Conservation (phyloP, 345 rosid species). For the Boechera retrofracta region DNA sequence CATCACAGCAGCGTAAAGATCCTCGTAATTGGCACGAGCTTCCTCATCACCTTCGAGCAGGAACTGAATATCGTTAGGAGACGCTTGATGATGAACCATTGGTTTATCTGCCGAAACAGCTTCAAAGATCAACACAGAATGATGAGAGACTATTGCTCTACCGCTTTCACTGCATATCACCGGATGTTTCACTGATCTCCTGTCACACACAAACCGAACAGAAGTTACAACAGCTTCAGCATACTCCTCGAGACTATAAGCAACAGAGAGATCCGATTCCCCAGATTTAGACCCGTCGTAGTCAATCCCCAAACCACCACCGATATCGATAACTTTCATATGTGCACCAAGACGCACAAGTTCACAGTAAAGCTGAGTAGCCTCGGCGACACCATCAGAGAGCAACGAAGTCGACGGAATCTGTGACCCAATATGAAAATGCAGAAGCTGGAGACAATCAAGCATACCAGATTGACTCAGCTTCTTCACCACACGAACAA, state of each 20-base stretch:
- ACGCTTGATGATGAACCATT: slow-evolving; percentile 39
- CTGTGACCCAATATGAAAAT: slow-evolving; percentile 96
- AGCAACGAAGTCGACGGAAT: slow-evolving; percentile 80
- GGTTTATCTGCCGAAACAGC: slow-evolving; percentile 58
- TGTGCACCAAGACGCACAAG: slow-evolving; percentile 87
- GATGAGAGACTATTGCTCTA: slow-evolving; percentile 94
- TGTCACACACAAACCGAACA: slow-evolving; percentile 66
- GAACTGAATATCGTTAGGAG: slow-evolving; percentile 54
- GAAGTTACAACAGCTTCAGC: slow-evolving; percentile 83
- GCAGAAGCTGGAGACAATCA: slow-evolving; percentile 80
- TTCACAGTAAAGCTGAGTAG: slow-evolving; percentile 92
- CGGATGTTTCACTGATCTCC: slow-evolving; percentile 81
- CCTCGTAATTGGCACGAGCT: slow-evolving; percentile 60
- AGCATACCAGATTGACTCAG: slow-evolving; percentile 75
- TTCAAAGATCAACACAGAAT: slow-evolving; percentile 81
- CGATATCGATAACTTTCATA: slow-evolving; percentile 82
- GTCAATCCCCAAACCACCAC: slow-evolving; percentile 95
- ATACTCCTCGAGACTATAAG: slow-evolving; percentile 83
- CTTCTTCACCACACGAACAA: slow-evolving; percentile 73
- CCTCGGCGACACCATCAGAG: slow-evolving; percentile 77
- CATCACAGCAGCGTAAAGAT: slow-evolving; percentile 58
- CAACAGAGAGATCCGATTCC: slow-evolving; percentile 84
- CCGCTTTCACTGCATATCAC: slow-evolving; percentile 94
- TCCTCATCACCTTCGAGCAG: slow-evolving; percentile 77
- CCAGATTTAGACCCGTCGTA: slow-evolving; percentile 94